Conservation (phyloP, 768 basidiomycete species). For the Nevesoporus exiguus region DNA sequence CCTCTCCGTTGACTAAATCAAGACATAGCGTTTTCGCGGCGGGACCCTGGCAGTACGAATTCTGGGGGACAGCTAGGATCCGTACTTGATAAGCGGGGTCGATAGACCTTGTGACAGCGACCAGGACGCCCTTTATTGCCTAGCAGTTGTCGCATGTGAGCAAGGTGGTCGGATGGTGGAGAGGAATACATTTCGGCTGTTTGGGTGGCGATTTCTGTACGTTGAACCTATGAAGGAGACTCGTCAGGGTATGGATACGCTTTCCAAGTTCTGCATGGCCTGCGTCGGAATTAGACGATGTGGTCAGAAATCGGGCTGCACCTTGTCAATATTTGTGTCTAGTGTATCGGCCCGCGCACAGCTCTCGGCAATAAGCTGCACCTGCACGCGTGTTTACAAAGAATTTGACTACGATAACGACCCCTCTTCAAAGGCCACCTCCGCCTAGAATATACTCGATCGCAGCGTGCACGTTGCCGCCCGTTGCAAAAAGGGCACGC, state of each 20-base stretch:
- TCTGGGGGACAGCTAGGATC: background rate
- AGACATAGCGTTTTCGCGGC: background rate
- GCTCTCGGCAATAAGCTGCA: background rate
- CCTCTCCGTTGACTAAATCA: background rate
- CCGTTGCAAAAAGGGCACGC: slow-evolving; percentile 84
- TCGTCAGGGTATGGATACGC: background rate
- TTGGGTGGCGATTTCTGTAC: background rate
- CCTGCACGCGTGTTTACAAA: background rate
- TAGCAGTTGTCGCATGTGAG: background rate
- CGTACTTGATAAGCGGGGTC: background rate
- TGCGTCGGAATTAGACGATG: too few relatives aligned
- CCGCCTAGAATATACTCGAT: slow-evolving; percentile 90
- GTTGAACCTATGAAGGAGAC: background rate
- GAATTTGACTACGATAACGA: background rate
- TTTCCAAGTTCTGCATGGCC: background rate
- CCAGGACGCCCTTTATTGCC: too few relatives aligned
- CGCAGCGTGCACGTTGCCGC: slow-evolving; percentile 88
- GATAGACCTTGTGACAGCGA: background rate
- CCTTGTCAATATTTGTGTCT: too few relatives aligned
- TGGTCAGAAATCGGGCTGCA: too few relatives aligned
- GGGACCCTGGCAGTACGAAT: background rate
- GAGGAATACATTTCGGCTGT: background rate
- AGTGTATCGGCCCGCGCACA: too few relatives aligned
- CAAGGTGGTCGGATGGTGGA: background rate
- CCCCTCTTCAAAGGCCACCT: slow-evolving; percentile 44